Evolutionary conservation across 2,329 filamentous ascomycete genomes (phyloP).

Genomic region (Penicillium concentricum): DNA sequence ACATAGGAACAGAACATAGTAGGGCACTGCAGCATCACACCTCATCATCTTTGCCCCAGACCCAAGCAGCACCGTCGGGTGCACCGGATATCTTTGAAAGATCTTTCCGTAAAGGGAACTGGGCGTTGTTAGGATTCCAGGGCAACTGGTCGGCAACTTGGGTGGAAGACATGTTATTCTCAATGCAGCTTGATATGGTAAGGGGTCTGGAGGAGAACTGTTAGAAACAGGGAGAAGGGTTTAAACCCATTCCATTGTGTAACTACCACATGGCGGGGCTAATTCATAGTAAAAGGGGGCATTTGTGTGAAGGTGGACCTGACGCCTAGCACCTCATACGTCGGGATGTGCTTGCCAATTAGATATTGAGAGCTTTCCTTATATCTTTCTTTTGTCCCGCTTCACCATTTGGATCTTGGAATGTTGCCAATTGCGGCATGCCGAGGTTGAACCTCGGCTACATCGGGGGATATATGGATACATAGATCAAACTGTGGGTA

Average conservation of each 20-base stretch:
- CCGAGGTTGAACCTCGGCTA: too few species aligned
- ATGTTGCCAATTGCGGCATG: too few species aligned
- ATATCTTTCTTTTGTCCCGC: too few species aligned
- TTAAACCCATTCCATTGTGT: not conserved
- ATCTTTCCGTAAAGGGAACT: constrained; percentile 55
- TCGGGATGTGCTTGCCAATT: too few species aligned
- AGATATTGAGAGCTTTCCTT: too few species aligned
- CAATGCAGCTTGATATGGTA: constrained; percentile 11
- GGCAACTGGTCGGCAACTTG: constrained; percentile 42
- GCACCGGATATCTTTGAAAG: constrained; percentile 53
- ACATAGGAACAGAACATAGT: not conserved
- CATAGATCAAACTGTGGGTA: too few species aligned
- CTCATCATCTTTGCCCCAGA: constrained; percentile 58
- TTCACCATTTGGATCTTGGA: too few species aligned
- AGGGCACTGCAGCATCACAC: constrained; percentile 25
- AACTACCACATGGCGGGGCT: too few species aligned
- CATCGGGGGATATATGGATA: too few species aligned
- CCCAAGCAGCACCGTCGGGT: constrained; percentile 58
- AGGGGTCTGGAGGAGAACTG: constrained; percentile 2
- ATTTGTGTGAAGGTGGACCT: too few species aligned
- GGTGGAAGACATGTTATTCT: constrained; percentile 8
- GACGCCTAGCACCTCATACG: too few species aligned
- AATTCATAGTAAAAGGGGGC: too few species aligned
- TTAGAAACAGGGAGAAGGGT: not conserved
- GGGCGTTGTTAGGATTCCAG: constrained; percentile 54